These are phyloP conservation scores for Eimeria praecox DNA, from an alignment of 169 alveolate species.

Conservation along the genomic window DNA sequence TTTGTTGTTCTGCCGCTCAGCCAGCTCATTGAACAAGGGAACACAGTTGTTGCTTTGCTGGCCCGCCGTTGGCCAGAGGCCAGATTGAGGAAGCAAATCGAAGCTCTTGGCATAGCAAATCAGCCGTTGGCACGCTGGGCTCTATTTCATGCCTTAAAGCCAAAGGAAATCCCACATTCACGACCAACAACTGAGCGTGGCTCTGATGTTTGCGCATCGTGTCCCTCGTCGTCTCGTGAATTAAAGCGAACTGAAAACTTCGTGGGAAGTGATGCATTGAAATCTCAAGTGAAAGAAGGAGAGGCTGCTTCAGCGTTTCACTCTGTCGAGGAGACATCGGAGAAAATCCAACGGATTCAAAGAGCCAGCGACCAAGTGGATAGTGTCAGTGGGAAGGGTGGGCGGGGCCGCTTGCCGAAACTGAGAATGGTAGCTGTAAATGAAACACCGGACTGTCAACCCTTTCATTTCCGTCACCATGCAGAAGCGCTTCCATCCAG, in stretches of 20 bases:
- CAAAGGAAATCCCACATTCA: neutral
- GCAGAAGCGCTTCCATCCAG: neutral
- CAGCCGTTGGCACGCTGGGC: conserved; percentile 73
- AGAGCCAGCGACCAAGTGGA: neutral
- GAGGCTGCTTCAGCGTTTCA: neutral
- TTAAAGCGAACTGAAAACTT: neutral
- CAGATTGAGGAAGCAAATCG: conserved; percentile 36
- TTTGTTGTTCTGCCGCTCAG: conserved; percentile 33
- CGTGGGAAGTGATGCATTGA: neutral
- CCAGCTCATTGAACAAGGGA: conserved; percentile 57
- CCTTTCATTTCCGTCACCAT: neutral
- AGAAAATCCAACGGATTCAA: neutral
- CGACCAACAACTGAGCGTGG: neutral
- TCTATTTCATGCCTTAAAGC: conserved; percentile 52
- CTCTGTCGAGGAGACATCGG: conserved; percentile 1
- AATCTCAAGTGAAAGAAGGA: neutral
- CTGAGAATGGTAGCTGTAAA: neutral
- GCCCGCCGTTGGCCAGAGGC: conserved; percentile 75
- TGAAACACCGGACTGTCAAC: neutral
- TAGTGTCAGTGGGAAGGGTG: neutral
- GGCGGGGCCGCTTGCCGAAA: neutral
- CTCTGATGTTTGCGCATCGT: neutral
- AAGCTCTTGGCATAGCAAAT: conserved; percentile 54
- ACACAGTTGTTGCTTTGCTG: conserved; percentile 67
- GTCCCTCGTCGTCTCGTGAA: neutral